Base-by-base conservation (phyloP, 495 filamentous ascomycete genomes). In the Penicillium cataractarum region DNA sequence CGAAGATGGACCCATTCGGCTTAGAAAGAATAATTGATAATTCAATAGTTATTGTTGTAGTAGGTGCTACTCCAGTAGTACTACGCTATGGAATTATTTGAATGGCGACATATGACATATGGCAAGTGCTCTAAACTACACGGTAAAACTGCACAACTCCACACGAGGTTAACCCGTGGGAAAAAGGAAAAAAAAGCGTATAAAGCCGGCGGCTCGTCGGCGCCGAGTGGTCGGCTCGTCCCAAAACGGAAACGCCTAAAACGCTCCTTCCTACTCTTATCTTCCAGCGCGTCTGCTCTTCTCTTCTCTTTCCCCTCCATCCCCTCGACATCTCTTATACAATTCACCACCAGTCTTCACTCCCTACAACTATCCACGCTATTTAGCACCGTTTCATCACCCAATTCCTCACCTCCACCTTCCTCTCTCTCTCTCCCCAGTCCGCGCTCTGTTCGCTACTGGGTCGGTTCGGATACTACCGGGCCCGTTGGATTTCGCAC, bases 381-480 rank as follows among this genome's bases (percentile, higher is more conserved):
- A 27, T 7, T n/a, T 9, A 27, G 4, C 48, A 37, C 64, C 15
- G 46, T 56, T 50, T 55, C 58, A 26, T 61, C 67, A 54, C 40
- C 52, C 63, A 65, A 58, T 64, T 63, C 35, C 55, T 48, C 26
- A 32, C 51, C 32, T 52, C n/a, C n/a, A n/a, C n/a, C n/a, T n/a
- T n/a, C n/a, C n/a, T 32, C 12, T 24, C 27, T 61, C 60, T 52
- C 56, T 52, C 27, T 33, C 31, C 10, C 40, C 56, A 57, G 37
- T 24, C 58, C 60, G 37, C 62, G 48, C 39, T 35, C 55, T 53
- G 27, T 21, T 58, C 57, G 48, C 64, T 61, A 57, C 46, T 57
- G 57, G 69, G 69, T 75, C 68, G 68, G 65, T 60, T 72, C 76
- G 71, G 71, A 72, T 74, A 69, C 54, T 62, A 57, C 60, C 73